Conservation (phyloP, 352 stramenopile species). For the Peronospora tabacina region DNA sequence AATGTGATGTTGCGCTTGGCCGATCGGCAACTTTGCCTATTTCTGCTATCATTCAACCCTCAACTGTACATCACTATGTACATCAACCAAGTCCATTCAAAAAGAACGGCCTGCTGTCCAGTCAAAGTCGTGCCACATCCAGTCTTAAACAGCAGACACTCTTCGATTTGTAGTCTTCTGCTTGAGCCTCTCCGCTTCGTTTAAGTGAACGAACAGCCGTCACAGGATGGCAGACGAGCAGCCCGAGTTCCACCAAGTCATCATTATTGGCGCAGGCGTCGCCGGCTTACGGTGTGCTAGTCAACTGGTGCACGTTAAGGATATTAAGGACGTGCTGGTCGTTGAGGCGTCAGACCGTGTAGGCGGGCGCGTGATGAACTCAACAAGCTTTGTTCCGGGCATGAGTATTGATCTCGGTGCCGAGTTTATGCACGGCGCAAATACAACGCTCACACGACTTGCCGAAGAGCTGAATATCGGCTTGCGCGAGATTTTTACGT, state of each 20-base stretch:
- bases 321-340: constrained; percentile 58
- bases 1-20: no score
- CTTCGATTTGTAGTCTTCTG: constrained; percentile 23
- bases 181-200: constrained; percentile 6
- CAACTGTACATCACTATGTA: constrained; percentile 11
- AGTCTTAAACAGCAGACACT: constrained; percentile 1
- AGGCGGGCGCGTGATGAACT: constrained; percentile 55
- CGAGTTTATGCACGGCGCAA: constrained; percentile 67
- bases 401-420: constrained; percentile 69
- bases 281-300: constrained; percentile 59
- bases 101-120: constrained; percentile 22
- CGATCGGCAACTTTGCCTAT: not conserved
- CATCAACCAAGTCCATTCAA: constrained; percentile 10
- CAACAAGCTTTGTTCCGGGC: constrained; percentile 58
- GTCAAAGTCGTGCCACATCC: constrained; percentile 8
- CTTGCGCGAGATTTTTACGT: constrained; percentile 80
- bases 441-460: constrained; percentile 66
- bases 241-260: constrained; percentile 45
- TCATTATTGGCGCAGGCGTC: constrained; percentile 64
- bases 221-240: constrained; percentile 13
- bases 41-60: constrained; percentile 6
- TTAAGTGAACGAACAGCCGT: not conserved
- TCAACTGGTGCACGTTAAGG: constrained; percentile 46
- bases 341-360: constrained; percentile 61
- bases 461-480: constrained; percentile 56